phyloP scores from a whole-genome alignment of 805 yeast species.

The Suhomyces emberorum region DNA sequence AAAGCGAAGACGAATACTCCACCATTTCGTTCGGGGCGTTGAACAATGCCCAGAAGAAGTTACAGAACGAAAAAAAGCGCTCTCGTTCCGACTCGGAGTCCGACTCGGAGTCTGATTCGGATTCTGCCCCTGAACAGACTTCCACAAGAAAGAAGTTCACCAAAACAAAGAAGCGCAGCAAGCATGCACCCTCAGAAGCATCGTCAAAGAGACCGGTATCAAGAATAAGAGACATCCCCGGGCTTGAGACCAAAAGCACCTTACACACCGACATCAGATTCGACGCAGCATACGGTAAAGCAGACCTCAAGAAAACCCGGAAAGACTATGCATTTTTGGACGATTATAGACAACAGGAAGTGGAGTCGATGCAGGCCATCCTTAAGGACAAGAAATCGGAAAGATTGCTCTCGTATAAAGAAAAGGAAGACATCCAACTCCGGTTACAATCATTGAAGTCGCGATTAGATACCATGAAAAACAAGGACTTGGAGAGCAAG shows the following conservation, averaged over 20 bases:
- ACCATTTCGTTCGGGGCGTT: conserved; percentile 65
- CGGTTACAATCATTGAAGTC: conserved; percentile 63
- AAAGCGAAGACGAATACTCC: conserved; percentile 44
- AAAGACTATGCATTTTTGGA: conserved; percentile 82
- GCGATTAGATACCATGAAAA: conserved; percentile 62
- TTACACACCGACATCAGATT: conserved; percentile 82
- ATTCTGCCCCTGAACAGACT: background rate
- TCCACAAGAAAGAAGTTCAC: background rate
- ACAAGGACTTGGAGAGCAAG: conserved; percentile 69
- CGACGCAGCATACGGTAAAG: conserved; percentile 84
- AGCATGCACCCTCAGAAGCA: conserved; percentile 85
- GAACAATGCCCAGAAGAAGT: conserved; percentile 50
- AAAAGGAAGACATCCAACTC: conserved; percentile 51
- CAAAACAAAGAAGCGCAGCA: conserved; percentile 36
- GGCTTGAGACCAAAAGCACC: conserved; percentile 44
- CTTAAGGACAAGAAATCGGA: conserved; percentile 52
- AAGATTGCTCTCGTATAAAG: conserved; percentile 40
- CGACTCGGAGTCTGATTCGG: conserved; percentile 11
- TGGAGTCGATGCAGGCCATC: conserved; percentile 53
- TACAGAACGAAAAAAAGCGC: conserved; percentile 5
- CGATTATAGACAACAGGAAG: conserved; percentile 76
- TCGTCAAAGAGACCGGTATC: conserved; percentile 73
- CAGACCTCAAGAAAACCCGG: conserved; percentile 64
- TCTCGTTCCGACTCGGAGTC: conserved; percentile 14
- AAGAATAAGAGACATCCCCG: conserved; percentile 70